Evolutionary conservation across 2,329 filamentous ascomycete species (phyloP).

Genomic region (Epichloe gansuensis): DNA sequence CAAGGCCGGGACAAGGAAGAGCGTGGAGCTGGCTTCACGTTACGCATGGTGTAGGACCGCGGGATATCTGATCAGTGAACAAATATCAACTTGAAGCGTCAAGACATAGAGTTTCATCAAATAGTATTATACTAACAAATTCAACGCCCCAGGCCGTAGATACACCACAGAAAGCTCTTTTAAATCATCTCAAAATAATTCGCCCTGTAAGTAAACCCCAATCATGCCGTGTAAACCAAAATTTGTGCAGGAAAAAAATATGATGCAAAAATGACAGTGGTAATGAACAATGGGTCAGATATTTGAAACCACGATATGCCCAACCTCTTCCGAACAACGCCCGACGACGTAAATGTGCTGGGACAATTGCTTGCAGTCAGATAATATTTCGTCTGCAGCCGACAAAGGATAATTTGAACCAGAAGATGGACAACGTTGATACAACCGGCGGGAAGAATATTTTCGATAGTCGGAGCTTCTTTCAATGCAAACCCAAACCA

Average conservation of each 20-base stretch:
- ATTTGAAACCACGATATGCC: neutral
- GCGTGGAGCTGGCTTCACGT: conserved; percentile 50
- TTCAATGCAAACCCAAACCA: conserved; percentile 30
- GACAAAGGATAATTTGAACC: neutral
- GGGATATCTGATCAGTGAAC: neutral
- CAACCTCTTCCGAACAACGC: neutral
- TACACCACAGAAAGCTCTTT: neutral
- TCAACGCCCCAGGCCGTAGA: conserved; percentile 2
- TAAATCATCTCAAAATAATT: neutral
- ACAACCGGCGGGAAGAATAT: no score
- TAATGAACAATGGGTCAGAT: neutral
- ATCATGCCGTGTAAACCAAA: neutral
- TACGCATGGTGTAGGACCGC: conserved; percentile 43
- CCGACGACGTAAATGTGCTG: neutral
- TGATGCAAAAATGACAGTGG: neutral
- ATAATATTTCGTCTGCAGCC: neutral
- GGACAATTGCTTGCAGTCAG: neutral
- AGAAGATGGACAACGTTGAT: neutral
- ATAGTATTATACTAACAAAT: neutral
- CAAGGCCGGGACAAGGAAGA: conserved; percentile 53
- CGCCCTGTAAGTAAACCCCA: neutral
- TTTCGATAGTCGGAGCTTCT: neutral
- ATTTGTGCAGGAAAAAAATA: neutral
- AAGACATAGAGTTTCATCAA: neutral
- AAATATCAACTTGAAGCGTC: neutral